Evolutionary conservation across 2,329 filamentous ascomycete genomes (phyloP).

Genomic region (Cryphonectria parasitica): DNA sequence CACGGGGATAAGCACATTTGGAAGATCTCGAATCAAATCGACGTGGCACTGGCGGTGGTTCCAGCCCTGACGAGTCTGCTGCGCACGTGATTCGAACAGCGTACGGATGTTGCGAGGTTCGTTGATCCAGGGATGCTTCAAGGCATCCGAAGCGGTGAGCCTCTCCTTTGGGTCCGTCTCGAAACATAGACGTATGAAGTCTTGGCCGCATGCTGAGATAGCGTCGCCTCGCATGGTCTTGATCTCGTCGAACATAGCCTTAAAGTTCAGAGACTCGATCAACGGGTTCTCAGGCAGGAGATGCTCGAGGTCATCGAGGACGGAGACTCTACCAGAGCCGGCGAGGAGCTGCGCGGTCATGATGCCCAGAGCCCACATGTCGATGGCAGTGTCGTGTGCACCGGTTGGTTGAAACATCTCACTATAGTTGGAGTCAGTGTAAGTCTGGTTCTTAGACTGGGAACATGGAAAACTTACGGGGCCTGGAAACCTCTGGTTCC

Average conservation of each 20-base stretch:
- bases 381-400: slow-evolving; percentile 45
- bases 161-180: slow-evolving; percentile 37
- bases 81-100: slow-evolving; percentile 29
- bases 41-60: slow-evolving; percentile 17
- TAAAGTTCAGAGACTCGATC: slow-evolving; percentile 27
- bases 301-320: slow-evolving; percentile 24
- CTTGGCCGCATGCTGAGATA: slow-evolving; percentile 32
- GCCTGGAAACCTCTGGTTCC: slow-evolving; percentile 54
- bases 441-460: not conserved
- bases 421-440: slow-evolving; percentile 36
- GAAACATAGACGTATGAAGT: slow-evolving; percentile 43
- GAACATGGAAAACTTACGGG: slow-evolving; percentile 45
- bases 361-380: slow-evolving; percentile 59
- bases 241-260: slow-evolving; percentile 19
- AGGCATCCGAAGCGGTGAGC: slow-evolving; percentile 39
- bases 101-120: slow-evolving; percentile 20
- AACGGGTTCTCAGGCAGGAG: slow-evolving; percentile 27
- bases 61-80: slow-evolving; percentile 28
- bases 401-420: slow-evolving; percentile 40
- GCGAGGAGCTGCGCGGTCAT: slow-evolving; percentile 43
- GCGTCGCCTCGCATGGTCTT: slow-evolving; percentile 23
- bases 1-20: not conserved
- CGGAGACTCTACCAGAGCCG: slow-evolving; percentile 30
- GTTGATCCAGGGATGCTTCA: slow-evolving; percentile 44
- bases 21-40: not conserved